phyloP scores from a whole-genome alignment of 2,329 filamentous ascomycete genomes.

The Ophiobolus disseminans region DNA sequence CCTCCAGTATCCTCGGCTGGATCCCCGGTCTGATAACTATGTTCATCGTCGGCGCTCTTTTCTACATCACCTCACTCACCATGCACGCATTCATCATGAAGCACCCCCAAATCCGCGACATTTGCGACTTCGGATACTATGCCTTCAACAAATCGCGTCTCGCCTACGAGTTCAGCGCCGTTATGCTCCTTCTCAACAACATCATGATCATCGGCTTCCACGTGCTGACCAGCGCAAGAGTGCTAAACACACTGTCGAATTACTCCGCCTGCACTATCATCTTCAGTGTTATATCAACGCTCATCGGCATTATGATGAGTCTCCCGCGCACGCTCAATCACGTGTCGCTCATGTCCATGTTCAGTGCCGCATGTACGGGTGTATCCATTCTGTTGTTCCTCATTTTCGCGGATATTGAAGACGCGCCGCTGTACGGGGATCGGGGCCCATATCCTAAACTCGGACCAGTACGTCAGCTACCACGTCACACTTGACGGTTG shows the following conservation, averaged over 20 bases:
- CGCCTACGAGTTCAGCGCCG: constrained; percentile 70
- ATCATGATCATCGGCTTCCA: constrained; percentile 79
- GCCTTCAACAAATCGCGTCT: constrained; percentile 83
- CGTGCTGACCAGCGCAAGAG: constrained; percentile 12
- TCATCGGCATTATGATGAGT: constrained; percentile 80
- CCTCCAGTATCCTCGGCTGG: constrained; percentile 69
- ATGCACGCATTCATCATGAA: constrained; percentile 82
- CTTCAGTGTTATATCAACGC: constrained; percentile 75
- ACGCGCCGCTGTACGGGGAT: constrained; percentile 65
- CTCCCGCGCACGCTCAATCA: constrained; percentile 83
- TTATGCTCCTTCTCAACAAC: constrained; percentile 93
- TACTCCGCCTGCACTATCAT: constrained; percentile 76
- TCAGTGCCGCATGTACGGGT: constrained; percentile 86
- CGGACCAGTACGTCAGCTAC: too few relatives aligned
- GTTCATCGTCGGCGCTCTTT: constrained; percentile 75
- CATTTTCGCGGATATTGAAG: constrained; percentile 79
- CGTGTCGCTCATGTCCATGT: constrained; percentile 77
- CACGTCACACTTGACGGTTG: too few relatives aligned
- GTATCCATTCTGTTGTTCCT: constrained; percentile 83
- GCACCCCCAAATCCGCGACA: constrained; percentile 87
- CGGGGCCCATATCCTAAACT: constrained; percentile 61
- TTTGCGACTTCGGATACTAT: constrained; percentile 92
- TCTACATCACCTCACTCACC: constrained; percentile 78
- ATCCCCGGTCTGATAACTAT: constrained; percentile 86
- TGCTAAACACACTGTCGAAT: constrained; percentile 61